Base-by-base conservation (phyloP, 73 alveolate genomes). In the Stentor coeruleus region DNA sequence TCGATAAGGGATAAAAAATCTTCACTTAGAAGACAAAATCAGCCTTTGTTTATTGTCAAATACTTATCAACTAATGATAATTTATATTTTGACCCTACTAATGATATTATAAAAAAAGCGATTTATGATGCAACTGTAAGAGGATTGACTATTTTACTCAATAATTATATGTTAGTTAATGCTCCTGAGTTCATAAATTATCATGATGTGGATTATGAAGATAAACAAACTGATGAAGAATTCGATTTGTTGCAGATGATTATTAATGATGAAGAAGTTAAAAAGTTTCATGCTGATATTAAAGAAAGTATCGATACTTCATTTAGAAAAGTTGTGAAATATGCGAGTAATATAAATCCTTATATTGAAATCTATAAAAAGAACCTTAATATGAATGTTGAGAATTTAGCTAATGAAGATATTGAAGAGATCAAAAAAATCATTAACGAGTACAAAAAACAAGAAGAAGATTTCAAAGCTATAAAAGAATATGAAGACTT, bases 111-210 rank as follows among this genome's bases (percentile, higher is more conserved):
- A 15, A 83, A 87, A 83, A 91, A 88, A 72, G 85, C 94, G 35
- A 91, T 91, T 39, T 83, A 58, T 57, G 86, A 80, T 57, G 86
- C 91, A 14, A 86, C 86, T 30, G 81, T 85, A 28, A 88, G 85
- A 76, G 96, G 93, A 42, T 85, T 88, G 55, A 82, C 81, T 73
- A 79, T 79, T 15, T 88, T 84, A 28, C 86, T 88, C 59, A 59
- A 73, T 30, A 84, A 74, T 81, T 96, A 92, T 75, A 90, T 83
- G 73, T 58, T 93, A 57, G 57, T 89, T 3, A 83, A 86, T 39
- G 83, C 89, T n/a, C 88, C 86, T 35, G 96, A 93, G 59, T 83
- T 93, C 36, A 85, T 85, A 82, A 74, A 74, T 3, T 93, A 91
- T 57, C 84, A 82, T 30, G 35, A 36, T 42, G 74, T 82, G 26